Percentiles rank a stretch among this genome's conserved stretches.
These are phyloP conservation scores for Deinandra increscens DNA, from an alignment of 129 eudicot species.

Conservation along the genomic window DNA sequence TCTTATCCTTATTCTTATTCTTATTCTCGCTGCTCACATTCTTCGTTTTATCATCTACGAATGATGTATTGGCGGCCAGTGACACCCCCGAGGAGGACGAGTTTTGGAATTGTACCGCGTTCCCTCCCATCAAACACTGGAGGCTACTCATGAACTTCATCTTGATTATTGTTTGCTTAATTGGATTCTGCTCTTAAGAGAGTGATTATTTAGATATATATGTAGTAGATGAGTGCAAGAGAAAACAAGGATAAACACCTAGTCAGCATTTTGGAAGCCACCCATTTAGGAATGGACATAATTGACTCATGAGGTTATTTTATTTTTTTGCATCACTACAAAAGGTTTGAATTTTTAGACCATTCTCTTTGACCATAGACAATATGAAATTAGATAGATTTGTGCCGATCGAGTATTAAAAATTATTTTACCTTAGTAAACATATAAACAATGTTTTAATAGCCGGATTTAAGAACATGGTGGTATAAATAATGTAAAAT, in stretches of 20 bases:
- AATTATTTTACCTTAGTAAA: too few species aligned
- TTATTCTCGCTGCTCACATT: constrained; percentile 3
- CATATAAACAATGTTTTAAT: too few species aligned
- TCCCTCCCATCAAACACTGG: constrained; percentile 35
- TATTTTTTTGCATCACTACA: constrained; percentile 15
- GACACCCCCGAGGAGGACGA: constrained; percentile 10
- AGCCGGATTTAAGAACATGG: too few species aligned
- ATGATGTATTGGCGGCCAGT: not conserved
- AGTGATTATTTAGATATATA: not conserved
- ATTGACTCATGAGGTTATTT: constrained; percentile 8
- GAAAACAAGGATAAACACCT: constrained; percentile 13
- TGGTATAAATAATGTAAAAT: too few species aligned
- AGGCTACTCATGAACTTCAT: constrained; percentile 35
- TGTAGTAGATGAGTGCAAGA: not conserved
- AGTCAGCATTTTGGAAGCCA: constrained; percentile 14
- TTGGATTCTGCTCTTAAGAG: too few species aligned
- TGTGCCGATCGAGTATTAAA: too few species aligned
- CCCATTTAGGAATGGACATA: constrained; percentile 19
- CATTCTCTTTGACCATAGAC: constrained; percentile 20
- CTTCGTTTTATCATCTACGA: not conserved
- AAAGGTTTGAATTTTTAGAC: not conserved
- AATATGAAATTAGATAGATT: not conserved
- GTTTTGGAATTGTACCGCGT: constrained; percentile 21
- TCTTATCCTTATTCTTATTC: not conserved
- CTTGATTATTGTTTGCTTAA: too few species aligned